Conservation (phyloP, 2,329 filamentous ascomycete genomes). For the Calonectria montana region DNA sequence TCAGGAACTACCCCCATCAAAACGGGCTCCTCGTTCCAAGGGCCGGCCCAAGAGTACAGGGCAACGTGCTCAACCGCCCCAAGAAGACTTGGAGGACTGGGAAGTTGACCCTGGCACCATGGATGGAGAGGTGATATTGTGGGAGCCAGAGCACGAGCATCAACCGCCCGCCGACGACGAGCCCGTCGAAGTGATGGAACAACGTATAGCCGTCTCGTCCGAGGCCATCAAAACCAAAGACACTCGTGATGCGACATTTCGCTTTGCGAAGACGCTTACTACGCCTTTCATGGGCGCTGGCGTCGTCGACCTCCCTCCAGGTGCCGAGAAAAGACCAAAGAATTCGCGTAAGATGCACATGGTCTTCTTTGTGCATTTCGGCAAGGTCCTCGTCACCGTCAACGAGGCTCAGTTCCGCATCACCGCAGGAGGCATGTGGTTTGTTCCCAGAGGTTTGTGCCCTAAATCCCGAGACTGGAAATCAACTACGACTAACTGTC, state of each 20-base stretch:
- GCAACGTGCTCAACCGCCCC: constrained; percentile 58
- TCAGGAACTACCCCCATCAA: constrained; percentile 63
- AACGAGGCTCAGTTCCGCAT: constrained; percentile 83
- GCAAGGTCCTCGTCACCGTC: constrained; percentile 83
- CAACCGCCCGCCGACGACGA: constrained; percentile 67
- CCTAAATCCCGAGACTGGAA: neutral
- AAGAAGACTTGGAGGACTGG: constrained; percentile 74
- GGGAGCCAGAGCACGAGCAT: constrained; percentile 68
- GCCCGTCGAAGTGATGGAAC: constrained; percentile 63
- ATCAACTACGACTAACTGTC: constrained; percentile 13
- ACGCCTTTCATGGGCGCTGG: constrained; percentile 90
- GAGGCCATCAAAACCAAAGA: constrained; percentile 67
- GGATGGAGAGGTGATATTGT: constrained; percentile 71
- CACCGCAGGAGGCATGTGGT: constrained; percentile 88
- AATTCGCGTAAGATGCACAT: constrained; percentile 97
- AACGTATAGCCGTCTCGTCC: constrained; percentile 68
- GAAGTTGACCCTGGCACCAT: constrained; percentile 75
- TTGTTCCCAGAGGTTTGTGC: constrained; percentile 85
- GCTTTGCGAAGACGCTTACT: constrained; percentile 88
- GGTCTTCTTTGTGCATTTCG: constrained; percentile 90
- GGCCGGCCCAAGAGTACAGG: constrained; percentile 47
- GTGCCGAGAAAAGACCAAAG: constrained; percentile 87
- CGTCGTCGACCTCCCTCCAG: constrained; percentile 87
- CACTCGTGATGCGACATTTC: constrained; percentile 77
- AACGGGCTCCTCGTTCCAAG: constrained; percentile 40